Base-by-base conservation (phyloP, 345 rosid genomes). In the Pelargonium nanum region DNA sequence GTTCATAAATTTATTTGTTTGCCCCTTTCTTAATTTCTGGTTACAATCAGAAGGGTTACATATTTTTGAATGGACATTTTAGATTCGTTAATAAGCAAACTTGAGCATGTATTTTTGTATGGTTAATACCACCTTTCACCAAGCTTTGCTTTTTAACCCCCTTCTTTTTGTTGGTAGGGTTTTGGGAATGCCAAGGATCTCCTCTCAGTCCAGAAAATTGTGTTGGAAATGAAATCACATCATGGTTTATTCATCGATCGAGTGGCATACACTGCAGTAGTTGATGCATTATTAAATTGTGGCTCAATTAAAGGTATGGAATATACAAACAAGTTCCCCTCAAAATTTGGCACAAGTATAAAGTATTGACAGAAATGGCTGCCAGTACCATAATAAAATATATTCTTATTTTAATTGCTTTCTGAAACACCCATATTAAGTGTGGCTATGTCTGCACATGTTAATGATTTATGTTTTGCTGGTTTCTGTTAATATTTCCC, bases 241-340 rank as follows among this genome's bases (percentile, higher is more conserved):
- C 68, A 66, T 52, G 58, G 70, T 68, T 66, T 85, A 70, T 58
- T 69, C 66, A 77, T 83, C 65, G 86, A 85, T 72, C 75, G 85
- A 62, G 78, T 80, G 70, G 89, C 86, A 56, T 83, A 78, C 72
- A 80, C 88, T 45, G 81, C 86, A 58, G 74, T 64, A 60, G 78
- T 88, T 59, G 96, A 83, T 80, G 88, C 85, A 54, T 63, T 83
- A 59, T 77, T 81, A 19, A 67, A 71, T 68, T 88, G 88, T 60
- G 83, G 89, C 22, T 81, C 81, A 53, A 76, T 75, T 20, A 78
- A 70, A 51, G 86, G 89, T 85, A 76, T 62, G 76, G 48, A 55
- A 13, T 54, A 61, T 52, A 45, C 54, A 56, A 22, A 58, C 60
- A 19, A 55, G 26, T 40, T 64, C 48, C 48, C 9, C 48, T 40